Evolutionary conservation across 108 stramenopile species (phyloP), one percentile per base, ranked within the genome.

Genomic region (Seminavis robusta): DNA sequence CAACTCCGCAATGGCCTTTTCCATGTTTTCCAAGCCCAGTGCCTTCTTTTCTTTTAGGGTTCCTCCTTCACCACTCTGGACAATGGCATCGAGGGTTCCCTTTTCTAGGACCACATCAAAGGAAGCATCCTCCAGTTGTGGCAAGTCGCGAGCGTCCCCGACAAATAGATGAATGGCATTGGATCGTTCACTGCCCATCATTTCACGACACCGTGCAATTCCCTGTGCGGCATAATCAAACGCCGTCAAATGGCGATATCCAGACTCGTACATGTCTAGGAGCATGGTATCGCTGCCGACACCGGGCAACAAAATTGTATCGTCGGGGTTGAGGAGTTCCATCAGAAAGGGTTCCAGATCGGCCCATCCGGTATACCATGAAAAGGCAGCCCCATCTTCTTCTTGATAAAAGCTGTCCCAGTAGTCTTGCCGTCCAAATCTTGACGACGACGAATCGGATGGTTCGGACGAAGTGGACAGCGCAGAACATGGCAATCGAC

Each of bases 81-180:
- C 83, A 4, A 87, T 81, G 36, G 85, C 81, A 69, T 87, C 85
- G 27, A 87, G 53, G 3, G 75, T 74, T 13, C 85, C 81, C 51
- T 83, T 87, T 56, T 87, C 85, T 24, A 87, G 44, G n/a, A 83
- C 71, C 16, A 69, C 67, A 69, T 87, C 85, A 48, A 81, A 87
- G 25, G 21, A 47, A 48, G 50, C 59, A 49, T 72, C 67, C 13
- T 47, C 34, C 9, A 47, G 49, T 9, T 0, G 15, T 3, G 28
- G 32, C 27, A 86, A 56, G 32, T 60, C 45, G 28, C 85, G 61
- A n/a, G 81, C 81, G 72, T 87, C 85, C 21, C 63, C 63, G 9
- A 72, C 73, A n/a, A 61, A 19, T 30, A 83, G 38, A 52, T 52
- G 71, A 30, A 61, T 67, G 13, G 51, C 41, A 47, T 67, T n/a